A percentile compares a stretch with the other conserved stretches of the same genome.
These are phyloP conservation scores for Lyophyllum decastes DNA, from an alignment of 768 basidiomycete genomes.

Conservation along the genomic window DNA sequence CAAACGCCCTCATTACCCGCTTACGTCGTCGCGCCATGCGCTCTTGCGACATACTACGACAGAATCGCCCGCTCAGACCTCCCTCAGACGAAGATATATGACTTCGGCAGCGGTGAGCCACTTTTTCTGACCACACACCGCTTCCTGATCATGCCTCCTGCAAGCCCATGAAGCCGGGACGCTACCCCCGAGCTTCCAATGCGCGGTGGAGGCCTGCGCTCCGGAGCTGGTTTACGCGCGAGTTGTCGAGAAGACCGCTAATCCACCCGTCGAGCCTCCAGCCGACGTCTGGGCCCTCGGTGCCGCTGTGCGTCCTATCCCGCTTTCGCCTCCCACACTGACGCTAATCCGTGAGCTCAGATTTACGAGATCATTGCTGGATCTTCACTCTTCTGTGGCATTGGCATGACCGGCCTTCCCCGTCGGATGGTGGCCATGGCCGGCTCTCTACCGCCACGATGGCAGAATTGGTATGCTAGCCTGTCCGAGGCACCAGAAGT, in stretches of 20 bases:
- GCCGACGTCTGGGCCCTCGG: constrained; percentile 7
- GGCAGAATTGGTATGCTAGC: constrained; percentile 9
- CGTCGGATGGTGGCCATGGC: not conserved
- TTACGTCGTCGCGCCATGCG: too few species aligned
- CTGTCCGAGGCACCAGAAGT: constrained; percentile 3
- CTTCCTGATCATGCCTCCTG: too few species aligned
- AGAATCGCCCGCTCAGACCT: too few species aligned
- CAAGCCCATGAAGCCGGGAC: not conserved
- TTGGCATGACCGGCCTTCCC: constrained; percentile 3
- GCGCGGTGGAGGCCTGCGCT: constrained; percentile 1
- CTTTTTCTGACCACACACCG: too few species aligned
- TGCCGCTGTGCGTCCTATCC: constrained; percentile 3
- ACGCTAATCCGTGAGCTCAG: too few species aligned
- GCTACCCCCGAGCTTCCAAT: constrained; percentile 3
- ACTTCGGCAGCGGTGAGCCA: too few species aligned
- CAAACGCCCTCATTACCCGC: too few species aligned
- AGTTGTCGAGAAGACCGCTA: constrained; percentile 5
- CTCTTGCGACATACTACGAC: too few species aligned
- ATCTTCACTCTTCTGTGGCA: too few species aligned
- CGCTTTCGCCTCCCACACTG: not conserved
- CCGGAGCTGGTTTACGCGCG: constrained; percentile 4
- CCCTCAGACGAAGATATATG: too few species aligned
- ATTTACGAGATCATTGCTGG: too few species aligned
- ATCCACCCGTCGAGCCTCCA: constrained; percentile 5
- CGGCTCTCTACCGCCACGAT: constrained; percentile 3